Evolutionary conservation across 78 protist genomes (phyloP).

Genomic region (Paratrimastix pyriformis): DNA sequence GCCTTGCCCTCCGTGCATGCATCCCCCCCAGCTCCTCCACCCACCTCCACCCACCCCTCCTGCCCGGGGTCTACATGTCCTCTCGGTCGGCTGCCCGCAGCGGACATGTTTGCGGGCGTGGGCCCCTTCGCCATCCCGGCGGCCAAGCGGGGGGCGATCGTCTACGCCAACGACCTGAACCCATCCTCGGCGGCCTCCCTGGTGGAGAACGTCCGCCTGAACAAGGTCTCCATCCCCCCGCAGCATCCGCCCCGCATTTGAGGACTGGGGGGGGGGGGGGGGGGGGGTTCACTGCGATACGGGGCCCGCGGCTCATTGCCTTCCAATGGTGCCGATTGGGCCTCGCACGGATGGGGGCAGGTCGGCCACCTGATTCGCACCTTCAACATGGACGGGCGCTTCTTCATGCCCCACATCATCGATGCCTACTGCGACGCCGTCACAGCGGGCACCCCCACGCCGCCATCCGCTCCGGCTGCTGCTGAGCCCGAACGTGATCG

Average conservation of each 20-base stretch:
- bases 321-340: background rate
- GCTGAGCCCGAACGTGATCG: background rate
- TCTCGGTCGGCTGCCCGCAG: background rate
- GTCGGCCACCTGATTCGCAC: background rate
- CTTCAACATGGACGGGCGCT: slow-evolving; percentile 52
- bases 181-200: slow-evolving; percentile 57
- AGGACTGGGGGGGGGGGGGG: background rate
- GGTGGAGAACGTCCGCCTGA: slow-evolving; percentile 39
- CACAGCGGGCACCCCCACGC: background rate
- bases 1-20: too few species aligned
- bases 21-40: too few species aligned
- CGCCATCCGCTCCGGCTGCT: background rate
- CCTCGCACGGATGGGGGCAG: background rate
- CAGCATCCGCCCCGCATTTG: too few species aligned
- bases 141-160: slow-evolving; percentile 46
- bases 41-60: background rate
- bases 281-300: background rate
- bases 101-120: slow-evolving; percentile 85
- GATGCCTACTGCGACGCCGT: background rate
- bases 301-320: background rate
- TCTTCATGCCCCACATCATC: slow-evolving; percentile 22
- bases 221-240: slow-evolving; percentile 46
- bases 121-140: slow-evolving; percentile 94
- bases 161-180: slow-evolving; percentile 89
- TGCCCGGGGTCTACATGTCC: background rate